Percentiles rank a stretch among this genome's conserved stretches.
phyloP scores from a whole-genome alignment of 2,329 filamentous ascomycete genomes.

The Xylaria multiplex region DNA sequence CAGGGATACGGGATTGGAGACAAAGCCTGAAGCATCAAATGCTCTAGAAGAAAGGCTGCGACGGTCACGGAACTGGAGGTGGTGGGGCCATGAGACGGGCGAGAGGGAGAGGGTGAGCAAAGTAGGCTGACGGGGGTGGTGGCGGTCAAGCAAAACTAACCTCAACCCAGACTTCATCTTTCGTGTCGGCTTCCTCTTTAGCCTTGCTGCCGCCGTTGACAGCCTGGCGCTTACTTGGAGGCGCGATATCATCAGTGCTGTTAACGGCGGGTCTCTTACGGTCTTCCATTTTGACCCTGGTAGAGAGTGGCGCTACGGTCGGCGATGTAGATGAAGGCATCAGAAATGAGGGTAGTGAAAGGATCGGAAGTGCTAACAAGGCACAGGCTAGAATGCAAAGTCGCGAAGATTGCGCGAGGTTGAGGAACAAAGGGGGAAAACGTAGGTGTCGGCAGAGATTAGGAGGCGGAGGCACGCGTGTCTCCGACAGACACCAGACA shows the following conservation, averaged over 20 bases:
- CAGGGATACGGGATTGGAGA: conserved; percentile 39
- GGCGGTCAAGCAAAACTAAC: conserved; percentile 60
- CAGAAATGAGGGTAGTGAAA: conserved; percentile 65
- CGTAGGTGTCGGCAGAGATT: conserved; percentile 27
- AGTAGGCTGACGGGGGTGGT: conserved; percentile 34
- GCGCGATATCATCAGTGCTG: conserved; percentile 83
- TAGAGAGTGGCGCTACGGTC: conserved; percentile 77
- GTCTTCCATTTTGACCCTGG: conserved; percentile 97
- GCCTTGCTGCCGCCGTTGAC: conserved; percentile 78
- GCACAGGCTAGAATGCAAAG: conserved; percentile 21
- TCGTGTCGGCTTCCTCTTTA: conserved; percentile 65
- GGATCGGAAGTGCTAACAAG: conserved; percentile 36
- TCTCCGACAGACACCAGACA: conserved; percentile 24
- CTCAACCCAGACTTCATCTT: conserved; percentile 71
- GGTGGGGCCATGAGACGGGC: conserved; percentile 35
- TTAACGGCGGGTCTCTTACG: conserved; percentile 92
- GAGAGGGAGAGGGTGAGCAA: conserved; percentile 30
- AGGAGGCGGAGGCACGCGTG: conserved; percentile 35
- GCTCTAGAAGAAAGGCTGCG: conserved; percentile 12
- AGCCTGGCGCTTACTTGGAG: conserved; percentile 90
- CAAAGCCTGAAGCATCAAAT: conserved; percentile 40
- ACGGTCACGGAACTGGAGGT: conserved; percentile 31
- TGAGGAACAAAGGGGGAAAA: conserved; percentile 31
- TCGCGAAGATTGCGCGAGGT: conserved; percentile 25
- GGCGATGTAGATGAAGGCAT: conserved; percentile 86